Evolutionary conservation across 2,329 filamentous ascomycete genomes (phyloP).

Genomic region (Dothidotthia symphoricarpi): DNA sequence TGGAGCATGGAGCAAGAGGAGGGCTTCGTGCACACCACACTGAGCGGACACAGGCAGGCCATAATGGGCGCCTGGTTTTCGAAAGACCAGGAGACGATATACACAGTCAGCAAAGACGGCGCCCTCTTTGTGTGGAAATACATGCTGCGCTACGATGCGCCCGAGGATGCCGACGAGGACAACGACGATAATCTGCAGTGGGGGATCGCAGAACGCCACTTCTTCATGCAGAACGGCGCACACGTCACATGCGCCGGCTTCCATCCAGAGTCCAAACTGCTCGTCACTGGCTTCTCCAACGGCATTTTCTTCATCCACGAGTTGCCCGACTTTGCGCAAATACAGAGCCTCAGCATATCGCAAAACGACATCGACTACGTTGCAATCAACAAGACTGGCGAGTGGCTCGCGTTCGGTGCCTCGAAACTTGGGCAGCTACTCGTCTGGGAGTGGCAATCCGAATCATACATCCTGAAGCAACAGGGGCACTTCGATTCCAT

Average conservation of each 20-base stretch:
- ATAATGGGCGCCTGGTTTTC: constrained; percentile 98
- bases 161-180: constrained; percentile 54
- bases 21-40: constrained; percentile 82
- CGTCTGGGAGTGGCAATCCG: constrained; percentile 99
- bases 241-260: constrained; percentile 88
- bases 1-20: constrained; percentile 90
- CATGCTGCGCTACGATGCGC: constrained; percentile 58
- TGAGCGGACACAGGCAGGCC: constrained; percentile 86
- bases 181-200: constrained; percentile 73
- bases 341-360: constrained; percentile 90
- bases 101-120: constrained; percentile 96
- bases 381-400: constrained; percentile 87
- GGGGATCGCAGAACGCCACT: constrained; percentile 88
- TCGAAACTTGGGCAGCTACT: constrained; percentile 93
- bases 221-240: constrained; percentile 88
- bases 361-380: constrained; percentile 96
- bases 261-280: constrained; percentile 79
- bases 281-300: constrained; percentile 96
- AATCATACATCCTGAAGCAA: constrained; percentile 97
- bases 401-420: constrained; percentile 96
- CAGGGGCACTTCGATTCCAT: constrained; percentile 96
- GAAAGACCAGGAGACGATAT: constrained; percentile 89
- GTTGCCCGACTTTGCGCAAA: constrained; percentile 91
- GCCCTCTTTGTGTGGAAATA: constrained; percentile 94
- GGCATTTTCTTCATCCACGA: constrained; percentile 94